Evolutionary conservation across 345 rosid genomes (phyloP).

Genomic region (Gossypium herbaceum): DNA sequence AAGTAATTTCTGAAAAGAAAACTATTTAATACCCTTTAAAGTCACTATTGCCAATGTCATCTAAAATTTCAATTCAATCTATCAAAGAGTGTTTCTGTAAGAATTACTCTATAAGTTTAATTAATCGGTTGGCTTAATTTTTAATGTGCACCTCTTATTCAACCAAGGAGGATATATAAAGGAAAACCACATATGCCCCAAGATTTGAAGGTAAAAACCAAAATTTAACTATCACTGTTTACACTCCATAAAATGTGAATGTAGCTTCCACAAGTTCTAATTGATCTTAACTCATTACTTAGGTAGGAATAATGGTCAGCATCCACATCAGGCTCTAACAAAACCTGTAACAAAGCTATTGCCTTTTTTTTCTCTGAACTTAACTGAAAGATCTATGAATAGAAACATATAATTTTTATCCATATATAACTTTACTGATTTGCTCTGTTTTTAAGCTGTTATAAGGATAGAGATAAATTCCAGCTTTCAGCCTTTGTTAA

Average conservation of each 20-base stretch:
- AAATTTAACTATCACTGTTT: not conserved
- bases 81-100: too few relatives aligned
- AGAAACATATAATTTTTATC: not conserved
- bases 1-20: not conserved
- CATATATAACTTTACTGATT: not conserved
- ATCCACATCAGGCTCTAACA: not conserved
- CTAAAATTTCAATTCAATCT: too few relatives aligned
- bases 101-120: not conserved
- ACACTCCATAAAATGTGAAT: not conserved
- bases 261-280: not conserved
- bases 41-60: not conserved
- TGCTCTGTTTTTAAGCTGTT: not conserved
- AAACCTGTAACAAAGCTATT: not conserved
- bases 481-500: not conserved
- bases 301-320: not conserved
- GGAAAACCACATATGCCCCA: not conserved
- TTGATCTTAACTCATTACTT: not conserved
- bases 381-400: not conserved
- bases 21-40: not conserved
- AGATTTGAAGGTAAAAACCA: not conserved
- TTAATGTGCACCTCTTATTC: not conserved
- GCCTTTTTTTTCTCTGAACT: not conserved
- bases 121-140: not conserved
- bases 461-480: not conserved
- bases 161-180: not conserved